These are phyloP conservation scores for Chrysoporthe austroafricana DNA, from an alignment of 2,329 filamentous ascomycete species.

Conservation along the genomic window DNA sequence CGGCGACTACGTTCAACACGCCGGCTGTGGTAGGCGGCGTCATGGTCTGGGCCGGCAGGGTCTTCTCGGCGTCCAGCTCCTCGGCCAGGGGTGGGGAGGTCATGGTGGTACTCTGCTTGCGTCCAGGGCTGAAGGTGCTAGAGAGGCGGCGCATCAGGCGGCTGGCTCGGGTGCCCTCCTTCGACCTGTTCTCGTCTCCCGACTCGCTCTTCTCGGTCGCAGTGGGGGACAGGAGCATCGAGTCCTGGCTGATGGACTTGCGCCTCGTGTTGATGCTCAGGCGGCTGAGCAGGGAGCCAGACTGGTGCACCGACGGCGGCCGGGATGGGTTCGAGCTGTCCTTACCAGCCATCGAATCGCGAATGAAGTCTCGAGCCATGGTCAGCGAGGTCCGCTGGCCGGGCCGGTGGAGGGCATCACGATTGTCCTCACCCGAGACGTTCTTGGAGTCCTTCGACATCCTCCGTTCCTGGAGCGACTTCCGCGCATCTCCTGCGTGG, in stretches of 20 bases:
- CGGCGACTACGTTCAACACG: conserved; percentile 57
- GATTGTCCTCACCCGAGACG: conserved; percentile 28
- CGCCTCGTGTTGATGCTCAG: conserved; percentile 67
- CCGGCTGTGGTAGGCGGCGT: conserved; percentile 30
- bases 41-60: conserved; percentile 20
- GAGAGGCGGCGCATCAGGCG: conserved; percentile 64
- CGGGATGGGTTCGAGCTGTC: conserved; percentile 35
- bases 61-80: conserved; percentile 44
- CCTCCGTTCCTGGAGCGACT: conserved; percentile 53
- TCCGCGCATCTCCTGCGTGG: conserved; percentile 38
- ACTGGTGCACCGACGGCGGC: conserved; percentile 49
- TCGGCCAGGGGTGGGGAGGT: conserved; percentile 57
- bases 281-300: conserved; percentile 59
- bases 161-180: conserved; percentile 49
- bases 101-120: conserved; percentile 50
- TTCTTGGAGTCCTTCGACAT: conserved; percentile 45
- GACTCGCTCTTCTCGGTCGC: conserved; percentile 51
- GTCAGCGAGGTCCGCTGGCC: conserved; percentile 62
- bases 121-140: conserved; percentile 52
- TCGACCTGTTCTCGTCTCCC: conserved; percentile 47
- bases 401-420: conserved; percentile 36
- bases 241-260: conserved; percentile 56
- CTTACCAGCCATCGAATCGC: conserved; percentile 53
- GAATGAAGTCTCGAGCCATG: conserved; percentile 63
- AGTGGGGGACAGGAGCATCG: conserved; percentile 45